Percentiles rank a stretch among this genome's conserved stretches.
phyloP scores from a whole-genome alignment of 75 land plant genomes.

The Cupressus sempervirens region DNA sequence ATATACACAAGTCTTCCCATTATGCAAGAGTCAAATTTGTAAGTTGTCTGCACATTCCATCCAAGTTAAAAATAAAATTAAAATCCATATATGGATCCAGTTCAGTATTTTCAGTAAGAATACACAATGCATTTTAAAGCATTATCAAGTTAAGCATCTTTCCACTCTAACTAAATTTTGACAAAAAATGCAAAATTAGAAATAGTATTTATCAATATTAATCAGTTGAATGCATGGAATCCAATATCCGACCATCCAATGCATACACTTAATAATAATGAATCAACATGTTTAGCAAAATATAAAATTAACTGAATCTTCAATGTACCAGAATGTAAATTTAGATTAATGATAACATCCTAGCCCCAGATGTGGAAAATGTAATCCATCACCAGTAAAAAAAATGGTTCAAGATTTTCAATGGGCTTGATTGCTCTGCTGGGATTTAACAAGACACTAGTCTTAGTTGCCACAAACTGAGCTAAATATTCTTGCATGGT shows the following conservation, averaged over 20 bases:
- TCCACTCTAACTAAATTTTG: not conserved
- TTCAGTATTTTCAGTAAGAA: not conserved
- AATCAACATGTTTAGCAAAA: not conserved
- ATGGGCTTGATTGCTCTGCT: not conserved
- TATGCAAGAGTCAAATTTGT: constrained; percentile 66
- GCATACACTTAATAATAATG: not conserved
- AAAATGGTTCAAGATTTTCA: not conserved
- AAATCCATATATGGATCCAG: not conserved
- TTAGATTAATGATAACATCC: not conserved
- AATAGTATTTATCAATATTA: not conserved
- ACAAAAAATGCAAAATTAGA: not conserved
- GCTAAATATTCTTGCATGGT: not conserved
- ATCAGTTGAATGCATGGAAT: not conserved
- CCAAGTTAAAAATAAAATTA: not conserved
- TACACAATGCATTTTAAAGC: not conserved
- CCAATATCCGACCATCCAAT: not conserved
- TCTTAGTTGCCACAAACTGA: not conserved
- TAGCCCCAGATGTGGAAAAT: not conserved
- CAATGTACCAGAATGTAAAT: not conserved
- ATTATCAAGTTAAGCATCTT: not conserved
- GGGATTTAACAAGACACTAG: not conserved
- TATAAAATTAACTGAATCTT: not conserved
- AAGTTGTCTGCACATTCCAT: constrained; percentile 41
- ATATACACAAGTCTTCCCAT: constrained; percentile 41
- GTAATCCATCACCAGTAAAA: not conserved